These are phyloP conservation scores for Zoysia pacifica DNA, from an alignment of 176 grass and related monocot genomes.

Conservation along the genomic window DNA sequence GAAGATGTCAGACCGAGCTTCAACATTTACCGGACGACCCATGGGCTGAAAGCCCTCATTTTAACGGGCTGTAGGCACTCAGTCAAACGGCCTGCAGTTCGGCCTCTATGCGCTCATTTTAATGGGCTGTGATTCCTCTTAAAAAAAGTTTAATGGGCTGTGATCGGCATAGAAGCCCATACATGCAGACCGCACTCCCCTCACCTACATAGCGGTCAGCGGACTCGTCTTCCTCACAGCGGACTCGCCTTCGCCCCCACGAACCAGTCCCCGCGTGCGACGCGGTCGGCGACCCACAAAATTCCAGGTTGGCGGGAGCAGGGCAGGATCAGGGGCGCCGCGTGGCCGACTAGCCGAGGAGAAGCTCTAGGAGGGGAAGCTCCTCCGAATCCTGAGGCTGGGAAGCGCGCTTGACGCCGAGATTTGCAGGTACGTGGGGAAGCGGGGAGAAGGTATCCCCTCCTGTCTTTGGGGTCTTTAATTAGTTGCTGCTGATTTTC, in stretches of 20 bases:
- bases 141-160: background rate
- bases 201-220: background rate
- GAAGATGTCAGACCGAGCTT: background rate
- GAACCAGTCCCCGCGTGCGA: background rate
- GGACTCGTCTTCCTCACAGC: background rate
- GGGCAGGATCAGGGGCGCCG: background rate
- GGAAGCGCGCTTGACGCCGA: background rate
- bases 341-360: background rate
- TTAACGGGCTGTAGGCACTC: too few relatives aligned
- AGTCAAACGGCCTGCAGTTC: background rate
- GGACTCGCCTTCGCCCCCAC: background rate
- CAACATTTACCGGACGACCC: background rate
- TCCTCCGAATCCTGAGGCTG: background rate
- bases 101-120: background rate
- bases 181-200: constrained; percentile 2
- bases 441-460: constrained; percentile 3
- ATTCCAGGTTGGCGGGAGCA: background rate
- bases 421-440: background rate
- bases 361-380: background rate
- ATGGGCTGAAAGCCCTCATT: too few relatives aligned
- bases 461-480: background rate
- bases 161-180: background rate
- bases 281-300: background rate
- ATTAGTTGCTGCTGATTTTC: background rate
- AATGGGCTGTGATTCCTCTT: background rate